These are phyloP conservation scores for Clarireedia paspali DNA, from an alignment of 2,329 filamentous ascomycete species.

Conservation along the genomic window DNA sequence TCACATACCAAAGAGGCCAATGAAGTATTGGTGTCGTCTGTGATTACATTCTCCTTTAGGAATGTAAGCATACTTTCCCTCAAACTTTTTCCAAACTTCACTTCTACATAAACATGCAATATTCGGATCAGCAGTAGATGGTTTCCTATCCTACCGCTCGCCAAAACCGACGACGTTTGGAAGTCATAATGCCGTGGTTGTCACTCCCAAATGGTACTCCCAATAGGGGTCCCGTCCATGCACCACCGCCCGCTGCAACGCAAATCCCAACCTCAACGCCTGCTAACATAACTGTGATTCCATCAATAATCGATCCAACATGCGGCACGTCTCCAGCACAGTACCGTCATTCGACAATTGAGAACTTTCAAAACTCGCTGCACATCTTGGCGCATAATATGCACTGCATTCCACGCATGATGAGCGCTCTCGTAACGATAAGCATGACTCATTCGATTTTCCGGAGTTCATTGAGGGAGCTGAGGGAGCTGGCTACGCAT, in stretches of 20 bases:
- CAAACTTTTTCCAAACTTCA: not conserved
- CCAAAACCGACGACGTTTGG: not conserved
- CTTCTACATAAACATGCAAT: conserved; percentile 1
- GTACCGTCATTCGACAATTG: conserved; percentile 6
- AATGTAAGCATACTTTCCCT: not conserved
- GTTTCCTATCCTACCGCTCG: not conserved
- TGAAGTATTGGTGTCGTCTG: not conserved
- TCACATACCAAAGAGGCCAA: not conserved
- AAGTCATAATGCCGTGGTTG: conserved; percentile 10
- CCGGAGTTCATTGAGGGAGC: not conserved
- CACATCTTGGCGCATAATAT: conserved; percentile 10
- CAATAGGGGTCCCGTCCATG: not conserved
- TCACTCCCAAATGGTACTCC: conserved; percentile 1
- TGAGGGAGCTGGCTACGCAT: conserved; percentile 12
- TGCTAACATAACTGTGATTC: conserved; percentile 11
- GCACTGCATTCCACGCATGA: conserved; percentile 9
- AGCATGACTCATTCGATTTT: not conserved
- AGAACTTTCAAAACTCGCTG: conserved; percentile 2
- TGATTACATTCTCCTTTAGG: conserved; percentile 7
- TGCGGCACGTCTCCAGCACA: conserved; percentile 12
- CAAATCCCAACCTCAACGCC: not conserved
- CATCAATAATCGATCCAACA: conserved; percentile 14
- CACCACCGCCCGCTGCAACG: not conserved
- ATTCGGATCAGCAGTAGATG: not conserved
- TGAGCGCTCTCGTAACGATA: not conserved